Percentiles rank a stretch among this genome's conserved stretches.
phyloP scores from a whole-genome alignment of 2,329 filamentous ascomycete genomes.

The Paecilomyces sp. region DNA sequence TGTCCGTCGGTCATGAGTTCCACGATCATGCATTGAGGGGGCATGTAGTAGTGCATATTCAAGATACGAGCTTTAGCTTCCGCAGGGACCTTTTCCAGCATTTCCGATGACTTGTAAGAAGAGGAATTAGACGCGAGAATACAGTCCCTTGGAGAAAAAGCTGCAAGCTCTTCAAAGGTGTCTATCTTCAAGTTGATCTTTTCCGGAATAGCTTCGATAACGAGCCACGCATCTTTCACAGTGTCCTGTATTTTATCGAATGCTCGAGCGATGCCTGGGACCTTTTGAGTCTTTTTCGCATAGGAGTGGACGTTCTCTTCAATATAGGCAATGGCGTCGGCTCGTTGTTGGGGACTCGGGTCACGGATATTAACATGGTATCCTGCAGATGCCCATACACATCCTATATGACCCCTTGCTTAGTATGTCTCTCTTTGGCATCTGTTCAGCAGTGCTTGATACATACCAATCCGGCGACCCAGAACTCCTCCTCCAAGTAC shows the following conservation, averaged over 20 bases:
- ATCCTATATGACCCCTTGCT: constrained; percentile 11
- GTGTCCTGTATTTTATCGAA: constrained; percentile 9
- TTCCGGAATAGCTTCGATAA: not conserved
- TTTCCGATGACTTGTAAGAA: constrained; percentile 45
- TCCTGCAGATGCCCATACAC: constrained; percentile 26
- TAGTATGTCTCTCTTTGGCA: not conserved
- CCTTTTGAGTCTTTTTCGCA: not conserved
- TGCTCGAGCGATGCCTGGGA: not conserved
- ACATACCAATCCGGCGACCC: constrained; percentile 31
- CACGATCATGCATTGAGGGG: constrained; percentile 37
- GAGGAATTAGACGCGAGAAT: constrained; percentile 48
- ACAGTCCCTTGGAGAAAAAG: constrained; percentile 35
- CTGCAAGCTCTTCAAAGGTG: not conserved
- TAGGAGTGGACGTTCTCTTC: not conserved
- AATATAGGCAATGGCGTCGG: not conserved
- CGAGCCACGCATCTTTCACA: constrained; percentile 27
- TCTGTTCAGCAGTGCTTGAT: not conserved
- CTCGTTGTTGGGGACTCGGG: constrained; percentile 22
- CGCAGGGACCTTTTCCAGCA: constrained; percentile 38
- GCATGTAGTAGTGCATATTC: constrained; percentile 50
- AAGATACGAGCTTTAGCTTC: constrained; percentile 33
- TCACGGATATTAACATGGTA: constrained; percentile 22
- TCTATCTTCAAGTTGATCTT: not conserved
- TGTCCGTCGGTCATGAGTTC: constrained; percentile 49
- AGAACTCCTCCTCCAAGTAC: constrained; percentile 37